A percentile compares a stretch with the other conserved stretches of the same genome.
Evolutionary conservation across 257 asterid genomes (phyloP).

Genomic region (Gentiana straminea): DNA sequence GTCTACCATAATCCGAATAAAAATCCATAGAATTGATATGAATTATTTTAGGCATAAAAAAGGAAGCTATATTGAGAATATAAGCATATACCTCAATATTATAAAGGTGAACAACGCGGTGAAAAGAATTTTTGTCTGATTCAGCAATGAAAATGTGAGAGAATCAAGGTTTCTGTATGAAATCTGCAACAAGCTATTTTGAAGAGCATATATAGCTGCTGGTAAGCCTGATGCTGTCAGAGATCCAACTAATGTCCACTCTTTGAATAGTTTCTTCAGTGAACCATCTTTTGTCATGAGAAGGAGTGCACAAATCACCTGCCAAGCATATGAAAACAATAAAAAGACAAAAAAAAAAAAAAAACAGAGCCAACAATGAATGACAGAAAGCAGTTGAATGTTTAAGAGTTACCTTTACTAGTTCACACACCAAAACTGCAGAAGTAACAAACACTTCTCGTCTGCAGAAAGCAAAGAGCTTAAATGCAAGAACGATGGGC

Average conservation of each 20-base stretch:
- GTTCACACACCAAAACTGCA: slow-evolving; percentile 78
- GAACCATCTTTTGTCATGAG: slow-evolving; percentile 77
- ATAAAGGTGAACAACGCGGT: slow-evolving; percentile 81
- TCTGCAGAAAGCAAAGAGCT: slow-evolving; percentile 41
- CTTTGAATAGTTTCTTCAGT: slow-evolving; percentile 47
- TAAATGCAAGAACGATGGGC: slow-evolving; percentile 1
- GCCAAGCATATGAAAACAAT: slow-evolving; percentile 14
- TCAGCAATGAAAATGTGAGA: slow-evolving; percentile 90
- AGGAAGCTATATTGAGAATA: slow-evolving; percentile 2
- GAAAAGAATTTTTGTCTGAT: slow-evolving; percentile 93
- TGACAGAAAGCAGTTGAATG: slow-evolving; percentile 6
- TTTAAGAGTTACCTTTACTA: slow-evolving; percentile 57
- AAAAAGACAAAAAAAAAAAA: neutral
- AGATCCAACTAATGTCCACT: slow-evolving; percentile 81
- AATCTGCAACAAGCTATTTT: slow-evolving; percentile 92
- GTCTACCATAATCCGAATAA: too few species aligned
- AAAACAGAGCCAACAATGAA: slow-evolving; percentile 1
- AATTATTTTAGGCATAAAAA: neutral
- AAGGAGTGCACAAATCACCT: slow-evolving; percentile 77
- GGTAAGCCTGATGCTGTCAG: slow-evolving; percentile 96
- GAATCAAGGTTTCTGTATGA: slow-evolving; percentile 90
- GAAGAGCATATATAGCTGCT: slow-evolving; percentile 92
- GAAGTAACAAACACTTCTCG: slow-evolving; percentile 86
- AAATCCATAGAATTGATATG: neutral
- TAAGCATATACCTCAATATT: slow-evolving; percentile 57